Evolutionary conservation across 371 early-diverging fungal species (phyloP).

Genomic region (Lichtheimia corymbifera): DNA sequence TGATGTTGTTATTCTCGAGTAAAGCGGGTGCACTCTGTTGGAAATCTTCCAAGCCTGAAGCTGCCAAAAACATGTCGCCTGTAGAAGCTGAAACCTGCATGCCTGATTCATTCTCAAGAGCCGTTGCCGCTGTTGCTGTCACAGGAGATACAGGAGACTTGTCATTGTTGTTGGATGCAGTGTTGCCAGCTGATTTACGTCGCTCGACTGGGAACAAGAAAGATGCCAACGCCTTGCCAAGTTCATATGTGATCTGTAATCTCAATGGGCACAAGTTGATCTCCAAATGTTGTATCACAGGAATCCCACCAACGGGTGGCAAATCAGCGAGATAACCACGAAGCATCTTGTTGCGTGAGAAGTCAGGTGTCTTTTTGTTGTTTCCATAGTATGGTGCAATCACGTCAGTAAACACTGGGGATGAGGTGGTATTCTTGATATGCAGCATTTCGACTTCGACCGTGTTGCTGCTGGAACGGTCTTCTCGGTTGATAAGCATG

Average conservation of each 20-base stretch:
- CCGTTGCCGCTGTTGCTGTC: background rate
- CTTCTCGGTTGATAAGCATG: constrained; percentile 57
- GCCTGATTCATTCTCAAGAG: background rate
- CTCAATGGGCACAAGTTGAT: constrained; percentile 78
- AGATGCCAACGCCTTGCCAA: constrained; percentile 69
- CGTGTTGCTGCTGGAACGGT: constrained; percentile 61
- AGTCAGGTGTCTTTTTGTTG: constrained; percentile 46
- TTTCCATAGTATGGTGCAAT: constrained; percentile 62
- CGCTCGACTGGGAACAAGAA: constrained; percentile 75
- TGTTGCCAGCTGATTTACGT: constrained; percentile 13
- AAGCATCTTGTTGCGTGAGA: constrained; percentile 80
- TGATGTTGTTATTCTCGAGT: background rate
- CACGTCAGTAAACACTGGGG: constrained; percentile 65
- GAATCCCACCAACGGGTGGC: constrained; percentile 86
- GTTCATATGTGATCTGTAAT: constrained; percentile 80
- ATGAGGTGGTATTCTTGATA: constrained; percentile 63
- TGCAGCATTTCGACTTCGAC: constrained; percentile 75
- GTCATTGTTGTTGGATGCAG: background rate
- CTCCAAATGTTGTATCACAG: constrained; percentile 85
- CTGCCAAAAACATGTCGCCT: constrained; percentile 1
- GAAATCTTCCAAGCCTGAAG: background rate
- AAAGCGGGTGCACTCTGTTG: background rate
- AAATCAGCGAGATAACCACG: constrained; percentile 74
- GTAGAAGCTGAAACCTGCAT: constrained; percentile 1
- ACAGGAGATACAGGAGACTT: background rate